These are phyloP conservation scores for Naematelia encephala DNA, from an alignment of 768 basidiomycete genomes.

Conservation along the genomic window DNA sequence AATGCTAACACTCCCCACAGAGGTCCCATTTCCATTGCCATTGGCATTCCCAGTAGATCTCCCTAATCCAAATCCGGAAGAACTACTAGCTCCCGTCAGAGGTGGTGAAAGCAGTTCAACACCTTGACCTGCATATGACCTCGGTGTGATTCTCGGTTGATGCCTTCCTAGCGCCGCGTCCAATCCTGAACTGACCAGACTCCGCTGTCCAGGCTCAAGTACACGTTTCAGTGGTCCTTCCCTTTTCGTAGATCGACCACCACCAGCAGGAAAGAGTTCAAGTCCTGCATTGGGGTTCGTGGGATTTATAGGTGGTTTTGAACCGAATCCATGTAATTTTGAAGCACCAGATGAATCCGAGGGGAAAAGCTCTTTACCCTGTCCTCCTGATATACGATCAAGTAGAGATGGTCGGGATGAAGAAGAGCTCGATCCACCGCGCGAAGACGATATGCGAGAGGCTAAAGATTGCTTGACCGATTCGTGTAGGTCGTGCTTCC, in stretches of 20 bases:
- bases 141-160: not conserved
- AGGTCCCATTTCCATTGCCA: not conserved
- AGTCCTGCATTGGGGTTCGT: constrained; percentile 33
- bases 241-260: not conserved
- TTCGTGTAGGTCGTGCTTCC: constrained; percentile 45
- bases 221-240: not conserved
- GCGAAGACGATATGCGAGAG: not conserved
- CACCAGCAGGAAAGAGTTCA: constrained; percentile 27
- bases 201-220: not conserved
- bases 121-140: not conserved
- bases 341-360: not conserved
- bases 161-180: not conserved
- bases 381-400: constrained; percentile 28
- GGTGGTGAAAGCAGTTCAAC: not conserved
- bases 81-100: not conserved
- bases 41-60: not conserved
- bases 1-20: constrained; percentile 25
- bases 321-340: constrained; percentile 28
- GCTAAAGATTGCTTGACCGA: constrained; percentile 18
- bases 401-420: constrained; percentile 18
- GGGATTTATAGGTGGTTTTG: constrained; percentile 13
- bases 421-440: not conserved
- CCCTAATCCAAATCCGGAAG: not conserved
- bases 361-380: constrained; percentile 33
- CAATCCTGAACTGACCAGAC: not conserved